Percentiles rank a stretch among this genome's conserved stretches.
Evolutionary conservation across 176 grass and related monocot genomes (phyloP).

Genomic region (Oryza meyeriana): DNA sequence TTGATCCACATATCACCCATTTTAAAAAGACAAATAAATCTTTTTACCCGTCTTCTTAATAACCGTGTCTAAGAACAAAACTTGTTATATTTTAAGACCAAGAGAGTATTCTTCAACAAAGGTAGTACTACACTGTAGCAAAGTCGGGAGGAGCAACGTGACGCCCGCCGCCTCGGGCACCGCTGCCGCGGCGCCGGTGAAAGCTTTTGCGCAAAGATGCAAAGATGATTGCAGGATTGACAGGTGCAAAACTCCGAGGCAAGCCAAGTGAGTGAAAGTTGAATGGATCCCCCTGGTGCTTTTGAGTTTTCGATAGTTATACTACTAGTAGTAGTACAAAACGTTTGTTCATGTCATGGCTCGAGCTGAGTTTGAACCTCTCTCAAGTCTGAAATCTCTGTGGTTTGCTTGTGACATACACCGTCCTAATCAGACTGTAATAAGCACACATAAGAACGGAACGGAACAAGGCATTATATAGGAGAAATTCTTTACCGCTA

Average conservation of each 20-base stretch:
- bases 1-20: too few relatives aligned
- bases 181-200: too few relatives aligned
- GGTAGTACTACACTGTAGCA: background rate
- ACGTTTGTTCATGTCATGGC: background rate
- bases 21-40: too few relatives aligned
- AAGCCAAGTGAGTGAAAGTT: background rate
- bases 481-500: too few relatives aligned
- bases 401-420: background rate
- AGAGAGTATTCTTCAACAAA: too few relatives aligned
- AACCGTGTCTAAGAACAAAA: too few relatives aligned
- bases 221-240: background rate
- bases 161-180: too few relatives aligned
- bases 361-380: background rate
- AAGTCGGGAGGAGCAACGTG: background rate
- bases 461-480: background rate
- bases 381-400: too few relatives aligned
- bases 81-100: too few relatives aligned
- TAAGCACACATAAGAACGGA: background rate
- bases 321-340: background rate
- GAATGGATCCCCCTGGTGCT: background rate
- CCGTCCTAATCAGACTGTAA: background rate
- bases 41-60: too few relatives aligned
- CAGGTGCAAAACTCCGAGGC: background rate
- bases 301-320: background rate
- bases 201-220: background rate